Conservation (phyloP, 2,329 filamentous ascomycete genomes). For the Chalaropsis ovoidea region DNA sequence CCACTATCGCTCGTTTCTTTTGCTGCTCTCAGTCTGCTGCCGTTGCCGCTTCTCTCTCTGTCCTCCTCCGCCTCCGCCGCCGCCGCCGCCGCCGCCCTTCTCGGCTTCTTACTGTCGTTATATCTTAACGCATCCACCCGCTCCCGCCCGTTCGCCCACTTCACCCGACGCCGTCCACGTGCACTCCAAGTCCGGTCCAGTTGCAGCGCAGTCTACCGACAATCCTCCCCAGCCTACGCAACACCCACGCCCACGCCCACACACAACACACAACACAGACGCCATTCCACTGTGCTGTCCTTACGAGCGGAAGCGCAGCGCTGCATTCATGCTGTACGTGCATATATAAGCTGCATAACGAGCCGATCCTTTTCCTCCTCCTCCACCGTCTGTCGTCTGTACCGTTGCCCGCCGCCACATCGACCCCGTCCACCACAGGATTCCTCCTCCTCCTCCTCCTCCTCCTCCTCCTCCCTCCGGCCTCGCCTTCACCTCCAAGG, state of each 20-base stretch:
- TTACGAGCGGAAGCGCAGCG: background rate
- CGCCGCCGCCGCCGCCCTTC: background rate
- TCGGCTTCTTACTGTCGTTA: background rate
- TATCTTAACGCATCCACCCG: background rate
- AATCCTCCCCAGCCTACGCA: slow-evolving; percentile 6
- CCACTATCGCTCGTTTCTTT: slow-evolving; percentile 14
- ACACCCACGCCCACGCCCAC: background rate
- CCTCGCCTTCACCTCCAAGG: background rate
- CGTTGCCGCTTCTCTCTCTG: background rate
- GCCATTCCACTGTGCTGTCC: background rate
- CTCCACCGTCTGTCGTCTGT: background rate
- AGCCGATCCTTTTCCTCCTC: background rate
- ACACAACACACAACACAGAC: background rate
- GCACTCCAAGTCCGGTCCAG: slow-evolving; percentile 9
- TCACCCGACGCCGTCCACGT: background rate
- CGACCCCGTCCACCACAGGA: background rate
- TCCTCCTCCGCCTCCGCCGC: too few relatives aligned
- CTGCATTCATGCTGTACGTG: slow-evolving; percentile 7
- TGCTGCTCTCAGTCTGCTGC: background rate
- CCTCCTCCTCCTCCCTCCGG: background rate
- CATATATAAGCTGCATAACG: slow-evolving; percentile 15
- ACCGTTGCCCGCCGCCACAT: background rate
- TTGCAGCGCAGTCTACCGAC: slow-evolving; percentile 14
- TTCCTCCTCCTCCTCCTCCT: background rate
- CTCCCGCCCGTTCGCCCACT: background rate